Percentiles rank a stretch among this genome's conserved stretches.
Evolutionary conservation across 2,329 filamentous ascomycete genomes (phyloP).

Genomic region (Annulohypoxylon truncatum): DNA sequence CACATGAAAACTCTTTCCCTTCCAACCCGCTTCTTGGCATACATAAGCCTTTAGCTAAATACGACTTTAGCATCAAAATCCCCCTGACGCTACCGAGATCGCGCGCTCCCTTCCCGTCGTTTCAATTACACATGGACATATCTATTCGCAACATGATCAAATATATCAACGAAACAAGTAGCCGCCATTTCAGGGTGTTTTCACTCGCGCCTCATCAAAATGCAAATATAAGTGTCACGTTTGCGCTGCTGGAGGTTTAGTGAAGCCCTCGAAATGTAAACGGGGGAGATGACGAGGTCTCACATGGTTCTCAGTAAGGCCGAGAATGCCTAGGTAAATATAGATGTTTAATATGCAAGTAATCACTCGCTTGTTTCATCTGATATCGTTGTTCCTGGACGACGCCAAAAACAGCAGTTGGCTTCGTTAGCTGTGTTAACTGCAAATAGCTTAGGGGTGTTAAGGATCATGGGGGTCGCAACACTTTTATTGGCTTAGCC

Average conservation of each 20-base stretch:
- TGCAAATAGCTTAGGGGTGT: slow-evolving; percentile 28
- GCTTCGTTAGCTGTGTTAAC: slow-evolving; percentile 11
- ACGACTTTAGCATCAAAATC: not conserved
- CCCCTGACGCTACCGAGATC: not conserved
- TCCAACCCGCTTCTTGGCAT: slow-evolving; percentile 3
- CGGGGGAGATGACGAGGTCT: slow-evolving; percentile 1
- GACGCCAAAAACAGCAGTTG: slow-evolving; percentile 6
- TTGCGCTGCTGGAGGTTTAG: not conserved
- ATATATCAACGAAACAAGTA: not conserved
- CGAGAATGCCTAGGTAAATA: slow-evolving; percentile 1
- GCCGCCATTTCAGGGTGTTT: not conserved
- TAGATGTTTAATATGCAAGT: slow-evolving; percentile 21
- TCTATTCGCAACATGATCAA: slow-evolving; percentile 1
- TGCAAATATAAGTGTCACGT: not conserved
- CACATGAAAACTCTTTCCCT: not conserved
- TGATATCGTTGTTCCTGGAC: slow-evolving; percentile 12
- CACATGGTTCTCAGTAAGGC: slow-evolving; percentile 19
- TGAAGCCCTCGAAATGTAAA: not conserved
- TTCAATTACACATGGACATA: not conserved
- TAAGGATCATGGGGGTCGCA: slow-evolving; percentile 11
- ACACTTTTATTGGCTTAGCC: slow-evolving; percentile 32
- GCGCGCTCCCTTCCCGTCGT: not conserved
- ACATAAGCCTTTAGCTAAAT: not conserved
- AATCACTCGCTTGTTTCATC: slow-evolving; percentile 12
- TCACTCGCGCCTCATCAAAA: not conserved